Conservation (phyloP, 202 grass and related monocot species). For the Panicum virgatum region DNA sequence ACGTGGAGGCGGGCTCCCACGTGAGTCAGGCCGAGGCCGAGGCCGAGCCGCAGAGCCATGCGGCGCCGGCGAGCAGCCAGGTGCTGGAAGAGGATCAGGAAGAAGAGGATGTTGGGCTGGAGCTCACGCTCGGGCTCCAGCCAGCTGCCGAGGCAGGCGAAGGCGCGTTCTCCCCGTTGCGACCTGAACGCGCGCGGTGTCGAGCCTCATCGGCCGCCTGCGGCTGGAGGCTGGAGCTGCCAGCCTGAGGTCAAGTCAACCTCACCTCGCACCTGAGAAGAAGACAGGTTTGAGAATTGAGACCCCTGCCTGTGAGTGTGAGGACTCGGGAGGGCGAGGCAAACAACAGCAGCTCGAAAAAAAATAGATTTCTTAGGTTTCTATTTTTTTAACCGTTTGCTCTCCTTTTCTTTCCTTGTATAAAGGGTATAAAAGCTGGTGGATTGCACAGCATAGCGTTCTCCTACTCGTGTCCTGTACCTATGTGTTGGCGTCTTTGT, state of each 20-base stretch:
- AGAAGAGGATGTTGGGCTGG: conserved; percentile 42
- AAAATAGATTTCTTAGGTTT: neutral
- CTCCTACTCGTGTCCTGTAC: neutral
- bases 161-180: conserved; percentile 4
- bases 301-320: neutral
- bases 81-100: neutral
- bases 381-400: too few relatives aligned
- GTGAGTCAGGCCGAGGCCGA: conserved; percentile 65
- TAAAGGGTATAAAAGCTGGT: neutral
- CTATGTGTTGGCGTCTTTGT: conserved; percentile 7
- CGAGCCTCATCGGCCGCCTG: conserved; percentile 23
- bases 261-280: neutral
- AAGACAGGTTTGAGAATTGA: conserved; percentile 21
- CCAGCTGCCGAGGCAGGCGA: neutral
- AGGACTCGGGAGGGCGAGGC: too few relatives aligned
- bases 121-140: conserved; percentile 62
- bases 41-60: conserved; percentile 35
- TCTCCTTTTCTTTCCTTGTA: neutral
- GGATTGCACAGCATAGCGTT: neutral
- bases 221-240: conserved; percentile 38
- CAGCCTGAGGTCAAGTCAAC: neutral
- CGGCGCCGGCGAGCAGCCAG: neutral
- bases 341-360: neutral
- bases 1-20: conserved; percentile 54
- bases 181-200: conserved; percentile 24